phyloP scores from a whole-genome alignment of 1,139 yeast genomes.

The Maudiozyma humilis region DNA sequence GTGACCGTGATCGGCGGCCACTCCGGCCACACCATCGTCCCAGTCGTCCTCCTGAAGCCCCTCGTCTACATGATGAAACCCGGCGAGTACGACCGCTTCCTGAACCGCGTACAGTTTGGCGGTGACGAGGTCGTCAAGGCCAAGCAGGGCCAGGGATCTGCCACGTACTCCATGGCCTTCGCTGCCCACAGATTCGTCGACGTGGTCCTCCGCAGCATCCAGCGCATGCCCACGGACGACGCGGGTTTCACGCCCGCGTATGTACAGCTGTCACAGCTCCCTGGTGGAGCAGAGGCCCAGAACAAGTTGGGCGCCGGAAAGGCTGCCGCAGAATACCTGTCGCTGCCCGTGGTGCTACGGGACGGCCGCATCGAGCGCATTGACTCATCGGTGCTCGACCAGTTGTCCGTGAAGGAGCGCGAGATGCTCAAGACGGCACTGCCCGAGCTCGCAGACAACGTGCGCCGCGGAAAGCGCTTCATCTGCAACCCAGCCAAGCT shows the following conservation, averaged over 20 bases:
- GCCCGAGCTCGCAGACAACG: conserved; percentile 47
- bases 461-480: conserved; percentile 53
- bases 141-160: conserved; percentile 97
- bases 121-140: conserved; percentile 99
- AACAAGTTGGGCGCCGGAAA: conserved; percentile 19
- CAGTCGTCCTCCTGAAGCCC: conserved; percentile 70
- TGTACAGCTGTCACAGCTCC: conserved; percentile 47
- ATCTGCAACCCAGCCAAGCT: conserved; percentile 32
- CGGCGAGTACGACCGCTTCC: conserved; percentile 56
- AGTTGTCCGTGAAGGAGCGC: conserved; percentile 38
- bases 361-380: conserved; percentile 43
- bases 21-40: conserved; percentile 96
- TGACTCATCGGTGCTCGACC: conserved; percentile 40
- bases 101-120: conserved; percentile 94
- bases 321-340: conserved; percentile 42
- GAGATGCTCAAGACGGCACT: conserved; percentile 45
- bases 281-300: conserved; percentile 42
- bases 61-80: conserved; percentile 44
- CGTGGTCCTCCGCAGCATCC: conserved; percentile 28
- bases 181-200: conserved; percentile 95
- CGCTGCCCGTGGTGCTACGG: conserved; percentile 50
- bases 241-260: conserved; percentile 39
- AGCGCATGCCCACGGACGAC: conserved; percentile 16
- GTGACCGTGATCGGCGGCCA: conserved; percentile 89
- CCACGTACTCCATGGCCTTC: conserved; percentile 96